A percentile compares a stretch with the other conserved stretches of the same genome.
Conservation (phyloP, 768 basidiomycete species). For the Hygrophoropsis aurantiaca region DNA sequence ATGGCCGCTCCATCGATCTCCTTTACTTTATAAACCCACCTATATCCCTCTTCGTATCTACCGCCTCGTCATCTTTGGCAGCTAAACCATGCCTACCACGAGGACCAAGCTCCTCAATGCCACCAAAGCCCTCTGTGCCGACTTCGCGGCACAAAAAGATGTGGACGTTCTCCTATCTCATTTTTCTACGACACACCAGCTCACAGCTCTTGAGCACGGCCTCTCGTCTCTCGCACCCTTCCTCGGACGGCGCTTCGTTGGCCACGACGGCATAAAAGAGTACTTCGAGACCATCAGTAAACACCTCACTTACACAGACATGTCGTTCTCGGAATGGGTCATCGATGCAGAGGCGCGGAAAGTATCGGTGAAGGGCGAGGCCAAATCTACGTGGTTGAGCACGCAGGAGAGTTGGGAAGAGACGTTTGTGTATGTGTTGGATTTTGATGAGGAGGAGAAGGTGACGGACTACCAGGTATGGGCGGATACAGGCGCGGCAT, state of each 20-base stretch:
- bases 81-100: constrained; percentile 24
- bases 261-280: constrained; percentile 38
- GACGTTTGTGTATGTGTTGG: constrained; percentile 57
- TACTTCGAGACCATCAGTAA: constrained; percentile 53
- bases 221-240: constrained; percentile 57
- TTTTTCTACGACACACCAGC: constrained; percentile 47
- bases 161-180: constrained; percentile 44
- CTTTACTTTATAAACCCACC: no score
- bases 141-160: constrained; percentile 46
- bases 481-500: constrained; percentile 67
- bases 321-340: constrained; percentile 54
- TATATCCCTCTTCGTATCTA: no score
- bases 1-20: no score
- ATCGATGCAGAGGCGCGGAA: constrained; percentile 50
- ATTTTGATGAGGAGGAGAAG: constrained; percentile 57
- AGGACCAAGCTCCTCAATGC: constrained; percentile 41
- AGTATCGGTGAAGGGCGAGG: constrained; percentile 55
- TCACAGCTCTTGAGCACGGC: constrained; percentile 56
- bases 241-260: constrained; percentile 50
- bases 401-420: constrained; percentile 60
- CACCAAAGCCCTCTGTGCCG: constrained; percentile 49
- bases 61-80: no score
- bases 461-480: constrained; percentile 64
- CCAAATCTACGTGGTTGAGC: constrained; percentile 55
- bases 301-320: constrained; percentile 48